phyloP scores from a whole-genome alignment of 805 yeast genomes.

The Metschnikowia borealis region DNA sequence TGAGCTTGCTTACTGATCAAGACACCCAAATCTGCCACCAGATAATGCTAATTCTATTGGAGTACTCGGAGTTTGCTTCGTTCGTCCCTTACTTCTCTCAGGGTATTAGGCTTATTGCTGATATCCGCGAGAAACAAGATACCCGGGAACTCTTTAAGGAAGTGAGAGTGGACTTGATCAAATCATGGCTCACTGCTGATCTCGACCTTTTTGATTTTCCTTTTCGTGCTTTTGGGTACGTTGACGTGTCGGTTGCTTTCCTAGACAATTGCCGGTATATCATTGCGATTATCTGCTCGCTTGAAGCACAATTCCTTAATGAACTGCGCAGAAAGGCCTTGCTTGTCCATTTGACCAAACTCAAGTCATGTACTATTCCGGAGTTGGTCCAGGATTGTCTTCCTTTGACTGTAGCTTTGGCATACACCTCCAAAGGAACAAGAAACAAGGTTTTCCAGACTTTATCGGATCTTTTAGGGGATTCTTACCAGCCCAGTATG shows the following conservation, averaged over 20 bases:
- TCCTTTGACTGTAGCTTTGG: conserved; percentile 40
- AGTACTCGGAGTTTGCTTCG: conserved; percentile 30
- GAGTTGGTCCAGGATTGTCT: conserved; percentile 30
- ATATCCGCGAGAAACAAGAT: conserved; percentile 8
- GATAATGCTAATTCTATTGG: conserved; percentile 40
- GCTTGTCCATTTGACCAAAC: conserved; percentile 13
- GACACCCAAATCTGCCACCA: conserved; percentile 31
- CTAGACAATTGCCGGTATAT: conserved; percentile 32
- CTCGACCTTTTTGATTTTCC: conserved; percentile 37
- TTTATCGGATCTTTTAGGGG: conserved; percentile 15
- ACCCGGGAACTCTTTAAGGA: conserved; percentile 25
- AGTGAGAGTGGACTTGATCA: conserved; percentile 34
- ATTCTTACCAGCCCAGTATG: conserved; percentile 21
- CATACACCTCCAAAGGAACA: conserved; percentile 39
- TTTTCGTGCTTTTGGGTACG: conserved; percentile 35
- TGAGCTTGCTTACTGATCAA: conserved; percentile 26
- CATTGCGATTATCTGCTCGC: conserved; percentile 31
- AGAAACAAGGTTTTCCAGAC: conserved; percentile 28
- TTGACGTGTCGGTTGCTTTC: conserved; percentile 26
- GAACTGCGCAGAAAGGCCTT: background rate
- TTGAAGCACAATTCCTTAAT: conserved; percentile 13
- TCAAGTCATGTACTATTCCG: conserved; percentile 12
- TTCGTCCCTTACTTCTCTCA: conserved; percentile 27
- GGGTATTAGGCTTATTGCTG: conserved; percentile 25
- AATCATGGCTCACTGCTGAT: conserved; percentile 40